Conservation (phyloP, 2,329 filamentous ascomycete species). For the Exophiala sp. region DNA sequence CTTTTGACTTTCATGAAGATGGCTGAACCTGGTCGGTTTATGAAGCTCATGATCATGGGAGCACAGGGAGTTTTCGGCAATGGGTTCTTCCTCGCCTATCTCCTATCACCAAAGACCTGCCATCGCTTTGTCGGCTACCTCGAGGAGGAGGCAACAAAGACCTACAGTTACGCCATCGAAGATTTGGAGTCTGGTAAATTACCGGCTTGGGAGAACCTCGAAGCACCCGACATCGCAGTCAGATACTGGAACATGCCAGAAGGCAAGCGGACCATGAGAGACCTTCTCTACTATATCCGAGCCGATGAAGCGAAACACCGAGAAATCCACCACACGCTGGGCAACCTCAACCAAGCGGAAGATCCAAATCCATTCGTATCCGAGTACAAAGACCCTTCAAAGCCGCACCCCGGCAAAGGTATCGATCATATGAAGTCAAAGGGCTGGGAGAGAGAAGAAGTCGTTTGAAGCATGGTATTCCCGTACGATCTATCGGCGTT, state of each 20-base stretch:
- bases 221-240: constrained; percentile 83
- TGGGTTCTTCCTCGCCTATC: constrained; percentile 81
- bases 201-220: constrained; percentile 74
- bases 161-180: constrained; percentile 82
- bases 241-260: constrained; percentile 95
- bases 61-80: constrained; percentile 98
- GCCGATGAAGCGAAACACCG: constrained; percentile 87
- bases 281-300: constrained; percentile 82
- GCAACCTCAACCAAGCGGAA: constrained; percentile 76
- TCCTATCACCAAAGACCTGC: constrained; percentile 79
- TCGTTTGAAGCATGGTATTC: constrained; percentile 48
- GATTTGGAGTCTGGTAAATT: constrained; percentile 83
- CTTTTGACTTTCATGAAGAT: constrained; percentile 90
- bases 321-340: constrained; percentile 92
- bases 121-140: constrained; percentile 97
- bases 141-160: constrained; percentile 94
- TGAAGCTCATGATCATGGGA: constrained; percentile 85
- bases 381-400: constrained; percentile 67
- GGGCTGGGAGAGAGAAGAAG: constrained; percentile 81
- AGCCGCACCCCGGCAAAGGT: constrained; percentile 67
- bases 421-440: constrained; percentile 61
- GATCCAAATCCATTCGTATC: constrained; percentile 93
- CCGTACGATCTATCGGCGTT: too few relatives aligned
- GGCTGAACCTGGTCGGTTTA: constrained; percentile 79
- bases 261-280: constrained; percentile 73